Conservation (phyloP, 2,329 filamentous ascomycete species). For the Phymatotrichopsis omnivora region DNA sequence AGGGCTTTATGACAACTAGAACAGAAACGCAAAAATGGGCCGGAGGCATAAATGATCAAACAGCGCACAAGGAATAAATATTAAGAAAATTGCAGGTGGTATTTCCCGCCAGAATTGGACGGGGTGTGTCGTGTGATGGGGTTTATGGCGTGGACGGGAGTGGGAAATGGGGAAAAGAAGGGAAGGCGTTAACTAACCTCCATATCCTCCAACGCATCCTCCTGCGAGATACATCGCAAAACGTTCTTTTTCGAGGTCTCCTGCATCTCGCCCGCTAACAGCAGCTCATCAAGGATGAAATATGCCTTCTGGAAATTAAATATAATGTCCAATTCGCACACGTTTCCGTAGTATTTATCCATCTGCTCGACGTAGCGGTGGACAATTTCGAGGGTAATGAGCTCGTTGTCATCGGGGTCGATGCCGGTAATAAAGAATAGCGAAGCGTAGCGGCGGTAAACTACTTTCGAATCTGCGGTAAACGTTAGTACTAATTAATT, state of each 20-base stretch:
- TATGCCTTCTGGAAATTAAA: constrained; percentile 99
- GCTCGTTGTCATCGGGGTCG: constrained; percentile 92
- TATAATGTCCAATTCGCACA: constrained; percentile 98
- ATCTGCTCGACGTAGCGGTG: constrained; percentile 99
- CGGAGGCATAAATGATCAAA: no score
- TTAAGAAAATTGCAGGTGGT: neutral
- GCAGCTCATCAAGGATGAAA: constrained; percentile 93
- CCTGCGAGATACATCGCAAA: constrained; percentile 85
- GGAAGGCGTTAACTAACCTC: constrained; percentile 60
- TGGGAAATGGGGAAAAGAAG: neutral
- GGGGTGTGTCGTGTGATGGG: constrained; percentile 5
- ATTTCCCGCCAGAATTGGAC: neutral
- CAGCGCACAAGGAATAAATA: no score
- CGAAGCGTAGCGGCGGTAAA: constrained; percentile 96
- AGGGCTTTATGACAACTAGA: no score
- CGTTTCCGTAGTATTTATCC: constrained; percentile 99
- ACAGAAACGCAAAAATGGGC: no score
- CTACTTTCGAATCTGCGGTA: constrained; percentile 80
- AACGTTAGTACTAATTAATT: constrained; percentile 27
- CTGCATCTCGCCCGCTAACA: constrained; percentile 92
- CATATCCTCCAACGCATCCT: constrained; percentile 97
- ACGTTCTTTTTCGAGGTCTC: constrained; percentile 99
- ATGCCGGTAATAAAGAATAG: constrained; percentile 99
- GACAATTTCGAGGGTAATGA: constrained; percentile 96
- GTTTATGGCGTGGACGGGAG: neutral